Evolutionary conservation across 371 early-diverging fungal genomes (phyloP), one percentile per base, ranked within the genome.

Genomic region (Saksenaea oblongispora): DNA sequence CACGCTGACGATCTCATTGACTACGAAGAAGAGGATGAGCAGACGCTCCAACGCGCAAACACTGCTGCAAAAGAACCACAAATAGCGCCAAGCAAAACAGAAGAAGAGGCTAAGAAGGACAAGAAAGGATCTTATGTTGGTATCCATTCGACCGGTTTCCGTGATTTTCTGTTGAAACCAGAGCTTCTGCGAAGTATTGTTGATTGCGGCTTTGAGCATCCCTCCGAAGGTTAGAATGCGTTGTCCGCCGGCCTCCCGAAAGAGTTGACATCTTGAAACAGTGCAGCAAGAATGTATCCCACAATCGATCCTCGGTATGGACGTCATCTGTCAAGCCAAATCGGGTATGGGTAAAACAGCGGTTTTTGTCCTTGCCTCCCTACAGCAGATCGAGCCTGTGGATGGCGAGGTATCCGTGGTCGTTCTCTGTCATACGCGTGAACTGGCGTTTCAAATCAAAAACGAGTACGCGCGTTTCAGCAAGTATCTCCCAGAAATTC

Each of bases 301-400:
- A 51, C 96, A 97, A 69, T 96, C 99, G 28, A 93, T 98, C 65
- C 83, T 96, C 62, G 97, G 98, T 63, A 92, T 89, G 85, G 98
- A 98, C 79, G 95, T 99, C 44, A 86, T 99, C 41, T 98, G 97
- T 82, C 99, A 99, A 80, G 99, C 99, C 78, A 98, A 99, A 84
- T 94, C 94, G 65, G 99, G 99, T 78, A 95, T 98, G 95, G 99
- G 99, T 69, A 99, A 99, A 83, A 99, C 99, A 2, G 98, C 98
- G 17, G 98, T 98, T 37, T 99, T 99, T 78, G 97, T 98, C 5
- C 84, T 99, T 53, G 94, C 98, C 11, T 91, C 96, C 13, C 88
- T 99, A 37, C 97, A 99, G 80, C 96, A 98, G 78, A 87, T 98
- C 44, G 95, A 95, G 62, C 89, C 92, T 44, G 80, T 88, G 28